Evolutionary conservation across 371 early-diverging fungal species (phyloP).

Genomic region (Catenaria anguillulae): DNA sequence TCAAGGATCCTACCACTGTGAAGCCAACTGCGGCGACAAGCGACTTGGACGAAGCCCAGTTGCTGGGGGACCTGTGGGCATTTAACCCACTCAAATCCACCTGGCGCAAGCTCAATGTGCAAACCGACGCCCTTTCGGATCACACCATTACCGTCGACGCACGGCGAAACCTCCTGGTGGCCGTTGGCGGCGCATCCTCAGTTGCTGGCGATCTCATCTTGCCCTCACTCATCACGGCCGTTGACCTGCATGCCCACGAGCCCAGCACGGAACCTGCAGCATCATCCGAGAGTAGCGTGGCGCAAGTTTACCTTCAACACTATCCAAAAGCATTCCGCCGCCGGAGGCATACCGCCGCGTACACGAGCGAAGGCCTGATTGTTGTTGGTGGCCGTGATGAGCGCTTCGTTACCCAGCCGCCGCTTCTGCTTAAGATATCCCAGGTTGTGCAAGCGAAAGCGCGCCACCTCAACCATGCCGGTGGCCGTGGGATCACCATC

Average conservation of each 20-base stretch:
- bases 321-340: neutral
- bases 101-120: neutral
- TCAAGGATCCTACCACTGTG: neutral
- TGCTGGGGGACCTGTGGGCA: constrained; percentile 1
- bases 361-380: neutral
- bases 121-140: neutral
- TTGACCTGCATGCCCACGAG: neutral
- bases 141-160: neutral
- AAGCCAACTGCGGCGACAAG: neutral
- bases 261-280: no score
- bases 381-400: neutral
- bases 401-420: neutral
- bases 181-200: neutral
- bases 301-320: no score
- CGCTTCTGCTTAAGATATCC: neutral
- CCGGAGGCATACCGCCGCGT: neutral
- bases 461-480: no score
- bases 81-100: neutral
- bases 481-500: no score
- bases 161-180: neutral
- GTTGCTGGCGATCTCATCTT: neutral
- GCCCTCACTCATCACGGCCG: neutral
- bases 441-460: no score
- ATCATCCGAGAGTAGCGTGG: no score
- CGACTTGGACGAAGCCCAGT: neutral